Conservation (phyloP, 768 basidiomycete species). For the Tricholoma saponaceum region DNA sequence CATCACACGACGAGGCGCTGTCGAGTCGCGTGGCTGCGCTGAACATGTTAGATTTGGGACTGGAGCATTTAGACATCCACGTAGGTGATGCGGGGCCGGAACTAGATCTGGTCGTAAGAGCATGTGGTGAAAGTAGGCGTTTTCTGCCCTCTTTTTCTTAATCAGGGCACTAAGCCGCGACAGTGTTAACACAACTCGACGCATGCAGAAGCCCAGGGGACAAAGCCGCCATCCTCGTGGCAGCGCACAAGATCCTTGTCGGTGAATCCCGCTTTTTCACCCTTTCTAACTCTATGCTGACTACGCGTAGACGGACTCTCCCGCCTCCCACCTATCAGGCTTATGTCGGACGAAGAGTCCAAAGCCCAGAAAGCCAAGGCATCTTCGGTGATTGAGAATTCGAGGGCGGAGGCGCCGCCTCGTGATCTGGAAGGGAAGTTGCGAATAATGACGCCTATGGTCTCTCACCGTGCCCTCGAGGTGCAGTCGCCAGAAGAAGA, state of each 20-base stretch:
- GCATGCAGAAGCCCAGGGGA: constrained; percentile 56
- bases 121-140: constrained; percentile 76
- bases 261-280: constrained; percentile 44
- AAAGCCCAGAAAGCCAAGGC: constrained; percentile 18
- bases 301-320: constrained; percentile 64
- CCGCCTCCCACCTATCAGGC: constrained; percentile 63
- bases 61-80: constrained; percentile 88
- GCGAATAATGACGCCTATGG: constrained; percentile 14
- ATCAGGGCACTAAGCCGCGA: neutral
- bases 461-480: neutral
- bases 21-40: constrained; percentile 87
- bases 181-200: constrained; percentile 37
- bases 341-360: constrained; percentile 60
- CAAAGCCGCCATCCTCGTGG: constrained; percentile 78
- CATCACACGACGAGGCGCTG: constrained; percentile 85
- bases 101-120: constrained; percentile 61
- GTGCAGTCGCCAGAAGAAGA: neutral
- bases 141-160: neutral
- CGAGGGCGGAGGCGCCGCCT: constrained; percentile 14
- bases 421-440: constrained; percentile 18
- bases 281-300: neutral
- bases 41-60: constrained; percentile 82
- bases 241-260: constrained; percentile 82
- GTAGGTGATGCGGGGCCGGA: constrained; percentile 49
- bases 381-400: constrained; percentile 10